Evolutionary conservation across 2,329 filamentous ascomycete species (phyloP).

Genomic region (Apiospora saccharicola): DNA sequence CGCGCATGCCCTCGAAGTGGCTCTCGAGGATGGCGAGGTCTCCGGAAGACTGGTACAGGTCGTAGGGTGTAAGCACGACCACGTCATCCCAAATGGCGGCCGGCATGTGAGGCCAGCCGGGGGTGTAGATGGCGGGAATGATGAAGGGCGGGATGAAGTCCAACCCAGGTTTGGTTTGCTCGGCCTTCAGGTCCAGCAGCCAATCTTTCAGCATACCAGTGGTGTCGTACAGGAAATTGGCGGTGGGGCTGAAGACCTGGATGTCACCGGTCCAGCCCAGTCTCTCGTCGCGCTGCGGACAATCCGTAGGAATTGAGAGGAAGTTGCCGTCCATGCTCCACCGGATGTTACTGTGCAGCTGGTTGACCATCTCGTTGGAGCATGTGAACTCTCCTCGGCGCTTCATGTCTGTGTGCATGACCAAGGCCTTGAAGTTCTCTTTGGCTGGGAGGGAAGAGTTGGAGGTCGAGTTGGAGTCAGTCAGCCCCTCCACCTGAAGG

Average conservation of each 20-base stretch:
- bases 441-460: not conserved
- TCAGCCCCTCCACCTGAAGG: constrained; percentile 50
- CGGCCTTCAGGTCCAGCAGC: constrained; percentile 42
- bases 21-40: constrained; percentile 39
- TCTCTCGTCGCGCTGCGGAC: constrained; percentile 52
- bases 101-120: not conserved
- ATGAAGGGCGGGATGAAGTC: not conserved
- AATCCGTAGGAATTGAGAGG: constrained; percentile 60
- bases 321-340: constrained; percentile 67
- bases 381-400: constrained; percentile 57
- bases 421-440: constrained; percentile 26
- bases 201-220: constrained; percentile 48
- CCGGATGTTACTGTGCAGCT: constrained; percentile 59
- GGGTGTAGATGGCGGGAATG: not conserved
- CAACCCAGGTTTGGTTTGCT: constrained; percentile 24
- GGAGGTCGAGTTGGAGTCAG: constrained; percentile 22
- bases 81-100: constrained; percentile 45
- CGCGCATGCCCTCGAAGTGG: constrained; percentile 41
- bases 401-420: constrained; percentile 35
- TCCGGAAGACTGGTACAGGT: constrained; percentile 40
- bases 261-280: constrained; percentile 56
- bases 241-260: constrained; percentile 50
- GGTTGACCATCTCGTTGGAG: constrained; percentile 58
- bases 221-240: constrained; percentile 51
- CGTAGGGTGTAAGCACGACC: constrained; percentile 41